Percentiles rank a stretch among this genome's conserved stretches.
phyloP scores from a whole-genome alignment of 2,329 filamentous ascomycete species.

The Fusarium brachygibbosum region DNA sequence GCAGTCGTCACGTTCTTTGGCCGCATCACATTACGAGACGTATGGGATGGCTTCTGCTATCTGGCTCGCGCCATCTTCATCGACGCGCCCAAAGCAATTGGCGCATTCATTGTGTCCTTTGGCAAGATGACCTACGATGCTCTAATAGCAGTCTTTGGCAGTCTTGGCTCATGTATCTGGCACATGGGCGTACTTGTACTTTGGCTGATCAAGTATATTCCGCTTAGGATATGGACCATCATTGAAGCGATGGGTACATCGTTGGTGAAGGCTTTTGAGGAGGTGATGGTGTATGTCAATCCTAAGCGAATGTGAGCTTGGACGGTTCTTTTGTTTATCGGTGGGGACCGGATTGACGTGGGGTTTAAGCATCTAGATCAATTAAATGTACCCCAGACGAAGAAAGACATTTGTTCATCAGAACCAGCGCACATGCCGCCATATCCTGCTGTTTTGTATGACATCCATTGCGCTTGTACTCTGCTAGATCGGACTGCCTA shows the following conservation, averaged over 20 bases:
- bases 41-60: slow-evolving; percentile 54
- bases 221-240: slow-evolving; percentile 52
- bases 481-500: no score
- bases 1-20: slow-evolving; percentile 55
- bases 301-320: slow-evolving; percentile 52
- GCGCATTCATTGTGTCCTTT: slow-evolving; percentile 42
- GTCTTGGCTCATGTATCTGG: slow-evolving; percentile 49
- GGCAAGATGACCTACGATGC: slow-evolving; percentile 47
- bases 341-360: background rate
- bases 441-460: background rate
- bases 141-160: slow-evolving; percentile 52
- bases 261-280: slow-evolving; percentile 52
- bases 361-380: background rate
- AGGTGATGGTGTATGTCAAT: slow-evolving; percentile 55
- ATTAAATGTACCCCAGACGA: background rate
- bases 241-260: slow-evolving; percentile 51
- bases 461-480: background rate
- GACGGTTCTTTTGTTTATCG: background rate
- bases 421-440: background rate
- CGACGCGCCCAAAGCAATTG: slow-evolving; percentile 48
- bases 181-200: slow-evolving; percentile 44
- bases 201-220: slow-evolving; percentile 54
- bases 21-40: slow-evolving; percentile 56
- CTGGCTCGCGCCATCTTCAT: slow-evolving; percentile 53
- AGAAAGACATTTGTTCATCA: no score